Evolutionary conservation across 768 basidiomycete genomes (phyloP).

Genomic region (Lentinula sp.): DNA sequence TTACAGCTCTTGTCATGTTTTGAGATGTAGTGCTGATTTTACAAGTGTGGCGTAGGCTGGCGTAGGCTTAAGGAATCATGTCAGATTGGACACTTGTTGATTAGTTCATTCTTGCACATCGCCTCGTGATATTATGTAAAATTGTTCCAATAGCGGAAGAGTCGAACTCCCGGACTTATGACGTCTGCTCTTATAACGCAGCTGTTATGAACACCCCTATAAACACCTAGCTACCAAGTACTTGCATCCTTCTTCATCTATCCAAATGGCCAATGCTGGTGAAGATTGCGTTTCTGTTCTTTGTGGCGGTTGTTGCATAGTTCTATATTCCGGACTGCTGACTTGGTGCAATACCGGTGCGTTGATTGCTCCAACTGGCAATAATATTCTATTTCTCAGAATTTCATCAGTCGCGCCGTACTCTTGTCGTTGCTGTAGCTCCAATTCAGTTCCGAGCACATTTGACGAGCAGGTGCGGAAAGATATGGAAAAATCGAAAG

Average conservation of each 20-base stretch:
- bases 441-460: neutral
- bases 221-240: too few relatives aligned
- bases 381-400: neutral
- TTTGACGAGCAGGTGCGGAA: neutral
- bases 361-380: neutral
- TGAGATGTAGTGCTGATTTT: too few relatives aligned
- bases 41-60: too few relatives aligned
- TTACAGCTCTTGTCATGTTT: too few relatives aligned
- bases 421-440: neutral
- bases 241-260: neutral
- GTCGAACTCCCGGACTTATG: too few relatives aligned
- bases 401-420: neutral
- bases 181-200: too few relatives aligned
- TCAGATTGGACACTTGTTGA: too few relatives aligned
- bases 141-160: too few relatives aligned
- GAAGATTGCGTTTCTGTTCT: neutral
- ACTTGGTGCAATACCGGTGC: slow-evolving; percentile 2
- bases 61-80: too few relatives aligned
- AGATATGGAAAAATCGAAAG: slow-evolving; percentile 5
- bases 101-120: too few relatives aligned
- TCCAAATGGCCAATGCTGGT: neutral
- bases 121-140: too few relatives aligned
- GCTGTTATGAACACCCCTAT: too few relatives aligned
- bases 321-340: neutral
- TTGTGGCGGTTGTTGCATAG: neutral